Conservation (phyloP, 78 protist species). For the Diacronema lutheri region DNA sequence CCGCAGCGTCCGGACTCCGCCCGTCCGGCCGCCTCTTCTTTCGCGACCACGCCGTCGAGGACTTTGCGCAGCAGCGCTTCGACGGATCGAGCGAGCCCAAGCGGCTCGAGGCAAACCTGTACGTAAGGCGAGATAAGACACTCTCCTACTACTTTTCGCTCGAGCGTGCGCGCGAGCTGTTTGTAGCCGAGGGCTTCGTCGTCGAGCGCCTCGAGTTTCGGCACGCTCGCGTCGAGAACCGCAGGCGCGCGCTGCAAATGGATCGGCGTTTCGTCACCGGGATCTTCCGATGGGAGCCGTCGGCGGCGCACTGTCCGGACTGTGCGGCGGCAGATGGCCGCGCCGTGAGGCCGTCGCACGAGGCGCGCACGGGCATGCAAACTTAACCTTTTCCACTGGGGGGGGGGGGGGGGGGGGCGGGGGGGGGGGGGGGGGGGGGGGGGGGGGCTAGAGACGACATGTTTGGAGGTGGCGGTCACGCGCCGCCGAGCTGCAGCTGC, state of each 20-base stretch:
- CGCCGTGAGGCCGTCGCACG: too few species aligned
- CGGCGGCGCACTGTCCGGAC: too few species aligned
- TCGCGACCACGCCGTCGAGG: slow-evolving; percentile 69
- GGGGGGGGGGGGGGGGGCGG: too few species aligned
- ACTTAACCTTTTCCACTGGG: too few species aligned
- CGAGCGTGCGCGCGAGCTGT: background rate
- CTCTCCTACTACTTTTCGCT: slow-evolving; percentile 57
- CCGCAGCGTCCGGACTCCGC: slow-evolving; percentile 2
- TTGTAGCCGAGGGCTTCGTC: background rate
- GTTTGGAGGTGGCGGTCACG: too few species aligned
- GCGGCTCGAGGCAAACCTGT: slow-evolving; percentile 50
- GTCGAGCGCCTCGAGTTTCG: background rate
- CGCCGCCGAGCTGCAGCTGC: too few species aligned
- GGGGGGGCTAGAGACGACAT: too few species aligned
- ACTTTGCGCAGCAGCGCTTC: slow-evolving; percentile 66
- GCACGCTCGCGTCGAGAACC: background rate
- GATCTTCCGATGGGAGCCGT: too few species aligned
- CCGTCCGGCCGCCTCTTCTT: slow-evolving; percentile 60
- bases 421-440: too few species aligned
- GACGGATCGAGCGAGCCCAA: slow-evolving; percentile 27
- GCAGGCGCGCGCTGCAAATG: background rate
- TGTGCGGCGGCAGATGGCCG: too few species aligned
- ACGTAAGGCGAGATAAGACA: slow-evolving; percentile 69
- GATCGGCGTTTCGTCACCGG: background rate
- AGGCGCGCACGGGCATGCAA: too few species aligned